Evolutionary conservation across 495 filamentous ascomycete species (phyloP), one percentile per base, ranked within the genome.

Genomic region (Podospora pseudoanserina): DNA sequence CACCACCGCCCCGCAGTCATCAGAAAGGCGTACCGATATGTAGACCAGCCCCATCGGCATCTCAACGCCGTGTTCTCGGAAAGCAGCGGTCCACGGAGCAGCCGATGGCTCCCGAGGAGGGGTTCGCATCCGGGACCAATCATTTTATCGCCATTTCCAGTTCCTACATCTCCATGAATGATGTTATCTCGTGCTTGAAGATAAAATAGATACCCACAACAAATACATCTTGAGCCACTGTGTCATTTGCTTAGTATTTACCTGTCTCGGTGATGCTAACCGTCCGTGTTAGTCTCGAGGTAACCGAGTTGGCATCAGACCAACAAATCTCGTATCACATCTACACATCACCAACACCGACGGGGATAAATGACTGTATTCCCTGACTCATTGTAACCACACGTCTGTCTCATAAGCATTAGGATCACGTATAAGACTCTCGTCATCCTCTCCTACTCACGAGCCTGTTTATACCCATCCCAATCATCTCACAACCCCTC

Each of bases 11-110:
- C 0, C 6, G 39, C 2, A 49, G 39, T 49, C 67, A 26, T 55
- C 27, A 34, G 28, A 68, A 68, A 44, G 67, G 67, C 63, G 67
- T 34, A 39, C 18, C 60, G 49, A 53, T 20, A 20, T 23, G 49
- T 9, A 19, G 5, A 5, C 20, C 13, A 28, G 62, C 62, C 64
- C 27, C 62, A 5, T 68, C 67, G 62, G 67, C 63, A 61, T 28
- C 30, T 16, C 39, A 16, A 49, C 39, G 39, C 39, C 39, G 39
- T 49, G 39, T 49, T 11, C 15, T 5, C 39, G 39, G 39, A 49
- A 49, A 49, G 39, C 39, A 49, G 15, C 39, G 39, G 39, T 5
- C 39, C 39, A 49, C 2, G 7, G 39, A 11, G 15, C 9, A 49
- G 15, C 39, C 39, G 39, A 49, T 49, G 39, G 9, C 39, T 49